Base-by-base conservation (phyloP, 495 filamentous ascomycete genomes). In the Massariosphaeria phaeospora region DNA sequence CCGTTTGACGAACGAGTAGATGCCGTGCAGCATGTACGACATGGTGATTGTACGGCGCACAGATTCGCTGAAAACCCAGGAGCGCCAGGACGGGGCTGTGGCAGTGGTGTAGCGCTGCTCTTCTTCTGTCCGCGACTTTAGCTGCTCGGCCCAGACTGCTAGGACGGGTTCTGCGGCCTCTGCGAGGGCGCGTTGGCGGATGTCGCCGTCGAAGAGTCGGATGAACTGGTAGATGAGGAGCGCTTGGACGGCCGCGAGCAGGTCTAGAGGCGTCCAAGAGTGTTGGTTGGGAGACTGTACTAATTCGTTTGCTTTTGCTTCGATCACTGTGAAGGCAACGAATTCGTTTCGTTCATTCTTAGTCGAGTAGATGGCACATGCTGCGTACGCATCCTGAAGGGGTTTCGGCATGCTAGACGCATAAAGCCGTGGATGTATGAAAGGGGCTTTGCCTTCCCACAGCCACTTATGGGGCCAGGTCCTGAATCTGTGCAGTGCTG, bases 201-300 rank as follows among this genome's bases (percentile, higher is more conserved):
- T 72, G 59, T 81, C 75, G 24, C 75, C 77, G 58, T 82, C 79
- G 55, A 81, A 80, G 15, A 84, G 67, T 10, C 75, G 70, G 53
- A 83, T 77, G 40, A 81, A 71, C 49, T 79, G 76, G 60, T 75
- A 79, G 3, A 75, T 60, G 10, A 78, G 58, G 25, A 80, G 63
- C 0, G 75, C 72, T 52, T 79, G 76, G 0, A 74, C 65, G 2
- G 70, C 57, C 1, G 74, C 68, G 2, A 81, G 67, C 29, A 55
- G 45, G 26, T 65, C 62, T 20, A 55, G 43, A 9, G 52, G 57
- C 20, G 57, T 45, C 57, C 49, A 59, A 17, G 48, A 44, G 10
- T 41, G 25, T 21, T 51, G 47, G 24, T 52, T 48, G 8, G 58
- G 45, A 29, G 47, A 46, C 15, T 26, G 36, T 6, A 62, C n/a